A percentile compares a stretch with the other conserved stretches of the same genome.
These are phyloP conservation scores for Chaetomiaceae sp. DNA, from an alignment of 2,329 filamentous ascomycete species.

Conservation along the genomic window DNA sequence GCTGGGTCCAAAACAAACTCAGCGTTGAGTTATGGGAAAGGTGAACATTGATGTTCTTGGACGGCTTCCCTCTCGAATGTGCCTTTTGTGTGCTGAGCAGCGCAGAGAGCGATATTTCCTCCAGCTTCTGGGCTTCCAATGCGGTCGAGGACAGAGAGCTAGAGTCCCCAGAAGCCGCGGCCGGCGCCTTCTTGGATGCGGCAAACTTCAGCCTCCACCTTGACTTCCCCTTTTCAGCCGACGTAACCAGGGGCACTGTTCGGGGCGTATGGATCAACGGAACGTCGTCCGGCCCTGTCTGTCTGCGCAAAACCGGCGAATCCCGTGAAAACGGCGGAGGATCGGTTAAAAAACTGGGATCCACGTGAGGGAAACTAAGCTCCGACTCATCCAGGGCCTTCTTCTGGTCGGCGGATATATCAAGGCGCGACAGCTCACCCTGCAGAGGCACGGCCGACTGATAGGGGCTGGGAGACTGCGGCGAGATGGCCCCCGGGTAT, in stretches of 20 bases:
- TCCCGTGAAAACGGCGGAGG: slow-evolving; percentile 9
- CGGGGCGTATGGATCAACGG: slow-evolving; percentile 7
- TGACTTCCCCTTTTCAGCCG: slow-evolving; percentile 27
- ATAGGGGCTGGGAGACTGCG: slow-evolving; percentile 5
- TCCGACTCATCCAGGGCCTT: slow-evolving; percentile 5
- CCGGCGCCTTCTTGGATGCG: slow-evolving; percentile 27
- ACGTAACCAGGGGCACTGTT: slow-evolving; percentile 4
- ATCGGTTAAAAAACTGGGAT: slow-evolving; percentile 11
- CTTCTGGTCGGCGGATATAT: neutral
- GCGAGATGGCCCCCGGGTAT: slow-evolving; percentile 8
- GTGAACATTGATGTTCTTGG: slow-evolving; percentile 33
- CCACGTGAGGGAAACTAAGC: neutral
- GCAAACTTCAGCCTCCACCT: slow-evolving; percentile 30
- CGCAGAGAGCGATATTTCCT: slow-evolving; percentile 35
- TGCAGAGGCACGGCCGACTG: slow-evolving; percentile 5
- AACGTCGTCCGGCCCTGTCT: neutral
- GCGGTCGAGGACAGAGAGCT: slow-evolving; percentile 35
- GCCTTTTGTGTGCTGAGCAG: slow-evolving; percentile 29
- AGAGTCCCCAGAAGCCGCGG: slow-evolving; percentile 30
- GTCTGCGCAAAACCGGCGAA: slow-evolving; percentile 6
- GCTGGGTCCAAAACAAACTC: slow-evolving; percentile 37
- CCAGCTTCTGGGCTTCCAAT: slow-evolving; percentile 32
- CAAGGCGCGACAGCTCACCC: slow-evolving; percentile 3
- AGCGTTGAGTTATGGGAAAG: slow-evolving; percentile 37
- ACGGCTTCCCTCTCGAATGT: slow-evolving; percentile 27